Conservation (phyloP, 352 stramenopile species). For the Peronosclerospora sorghi region DNA sequence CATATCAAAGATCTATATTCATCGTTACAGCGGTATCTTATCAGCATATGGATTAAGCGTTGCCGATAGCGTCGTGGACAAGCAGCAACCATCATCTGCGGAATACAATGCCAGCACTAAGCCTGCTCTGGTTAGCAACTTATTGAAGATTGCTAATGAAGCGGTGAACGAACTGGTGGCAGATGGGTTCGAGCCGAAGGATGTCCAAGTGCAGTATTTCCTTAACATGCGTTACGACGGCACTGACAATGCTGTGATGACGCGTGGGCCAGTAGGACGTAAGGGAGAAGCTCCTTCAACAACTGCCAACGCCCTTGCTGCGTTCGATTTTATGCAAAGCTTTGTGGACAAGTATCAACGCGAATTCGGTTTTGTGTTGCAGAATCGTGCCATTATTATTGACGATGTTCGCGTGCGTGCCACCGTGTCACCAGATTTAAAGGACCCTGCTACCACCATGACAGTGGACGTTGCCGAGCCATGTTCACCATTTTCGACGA, state of each 20-base stretch:
- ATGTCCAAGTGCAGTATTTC: conserved; percentile 90
- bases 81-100: conserved; percentile 84
- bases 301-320: conserved; percentile 22
- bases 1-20: conserved; percentile 97
- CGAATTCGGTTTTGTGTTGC: conserved; percentile 96
- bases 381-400: conserved; percentile 89
- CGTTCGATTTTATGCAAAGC: conserved; percentile 77
- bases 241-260: conserved; percentile 98
- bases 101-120: conserved; percentile 52
- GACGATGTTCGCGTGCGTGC: conserved; percentile 96
- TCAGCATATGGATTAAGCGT: conserved; percentile 96
- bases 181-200: conserved; percentile 82
- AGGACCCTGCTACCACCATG: conserved; percentile 13
- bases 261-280: conserved; percentile 40
- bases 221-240: conserved; percentile 98
- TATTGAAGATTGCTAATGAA: conserved; percentile 48
- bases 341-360: conserved; percentile 92
- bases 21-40: conserved; percentile 97
- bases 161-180: conserved; percentile 56
- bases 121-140: conserved; percentile 25
- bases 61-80: conserved; percentile 95
- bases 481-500: conserved; percentile 44
- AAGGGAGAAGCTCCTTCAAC: conserved; percentile 25
- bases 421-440: conserved; percentile 78
- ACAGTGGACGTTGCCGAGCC: conserved; percentile 11